These are phyloP conservation scores for Dendrothele bispora DNA, from an alignment of 768 basidiomycete genomes.

Conservation along the genomic window DNA sequence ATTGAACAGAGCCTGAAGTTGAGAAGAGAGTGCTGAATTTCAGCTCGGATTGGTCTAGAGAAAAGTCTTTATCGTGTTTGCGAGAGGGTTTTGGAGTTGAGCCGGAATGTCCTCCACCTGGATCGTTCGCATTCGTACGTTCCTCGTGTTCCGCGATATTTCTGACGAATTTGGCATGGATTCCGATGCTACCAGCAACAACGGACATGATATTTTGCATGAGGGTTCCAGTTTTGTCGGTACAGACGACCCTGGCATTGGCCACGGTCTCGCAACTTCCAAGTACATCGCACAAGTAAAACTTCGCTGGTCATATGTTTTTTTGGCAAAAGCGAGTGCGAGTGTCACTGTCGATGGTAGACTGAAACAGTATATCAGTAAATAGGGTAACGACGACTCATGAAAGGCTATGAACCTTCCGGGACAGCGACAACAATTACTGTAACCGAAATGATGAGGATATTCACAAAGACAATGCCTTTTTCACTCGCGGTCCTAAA, in stretches of 20 bases:
- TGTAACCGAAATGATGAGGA: slow-evolving; percentile 92
- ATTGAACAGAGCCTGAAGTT: slow-evolving; percentile 70
- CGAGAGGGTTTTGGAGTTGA: slow-evolving; percentile 21
- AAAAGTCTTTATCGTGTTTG: slow-evolving; percentile 71
- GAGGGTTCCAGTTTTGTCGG: slow-evolving; percentile 95
- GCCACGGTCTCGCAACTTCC: slow-evolving; percentile 99
- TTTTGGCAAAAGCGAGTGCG: slow-evolving; percentile 94
- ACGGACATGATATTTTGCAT: slow-evolving; percentile 95
- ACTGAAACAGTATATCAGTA: slow-evolving; percentile 39
- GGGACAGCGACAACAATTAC: slow-evolving; percentile 83
- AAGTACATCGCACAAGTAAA: slow-evolving; percentile 89
- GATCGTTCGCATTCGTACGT: slow-evolving; percentile 71
- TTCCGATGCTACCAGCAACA: slow-evolving; percentile 91
- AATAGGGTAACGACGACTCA: too few species aligned
- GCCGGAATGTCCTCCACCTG: slow-evolving; percentile 28
- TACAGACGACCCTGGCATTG: slow-evolving; percentile 93
- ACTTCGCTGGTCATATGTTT: slow-evolving; percentile 98
- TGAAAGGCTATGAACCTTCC: slow-evolving; percentile 58
- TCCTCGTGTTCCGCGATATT: slow-evolving; percentile 67
- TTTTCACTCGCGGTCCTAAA: slow-evolving; percentile 71
- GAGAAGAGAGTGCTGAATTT: slow-evolving; percentile 59
- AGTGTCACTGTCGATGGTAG: slow-evolving; percentile 94
- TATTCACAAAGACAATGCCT: slow-evolving; percentile 87
- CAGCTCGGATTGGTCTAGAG: slow-evolving; percentile 78
- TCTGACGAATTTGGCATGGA: slow-evolving; percentile 91